Base-by-base conservation (phyloP, 495 filamentous ascomycete genomes). In the Chaetomidium leptoderma region DNA sequence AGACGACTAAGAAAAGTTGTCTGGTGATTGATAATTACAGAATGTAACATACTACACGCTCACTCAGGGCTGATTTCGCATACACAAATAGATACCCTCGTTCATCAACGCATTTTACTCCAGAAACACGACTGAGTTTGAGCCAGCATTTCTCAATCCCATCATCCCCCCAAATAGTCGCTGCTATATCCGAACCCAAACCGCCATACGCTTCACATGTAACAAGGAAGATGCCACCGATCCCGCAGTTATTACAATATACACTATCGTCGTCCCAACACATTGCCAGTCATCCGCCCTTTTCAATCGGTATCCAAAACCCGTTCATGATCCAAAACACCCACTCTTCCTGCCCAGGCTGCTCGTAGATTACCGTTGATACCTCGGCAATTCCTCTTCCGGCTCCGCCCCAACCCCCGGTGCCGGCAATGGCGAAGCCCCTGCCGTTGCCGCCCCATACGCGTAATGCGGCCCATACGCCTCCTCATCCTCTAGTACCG, bases 401-500 rank as follows among this genome's bases (percentile, higher is more conserved):
- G 19, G 46, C 60, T 19, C 52, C 8, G 46, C 36, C 0, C 16
- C 30, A 6, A 17, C 10, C 30, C 33, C 50, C 19, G 45, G 39
- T 17, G 49, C 39, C n/a, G 40, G 19, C 39, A 53, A 53, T n/a
- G 57, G 44, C 9, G 67, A 67, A 27, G 61, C 24, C 4, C 59
- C 66, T 17, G 58, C 40, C 24, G 4, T 57, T 9, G 68, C 63
- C 24, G 53, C 51, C 23, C 65, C 63, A 37, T 75, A 74, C 16
- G 66, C 39, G 54, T 70, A 74, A 60, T 63, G 58, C 26, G 39
- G 35, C 14, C 65, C 73, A 55, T 81, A 77, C 19, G 81, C 77
- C 30, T 83, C 82, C 32, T 85, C 80, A 19, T 85, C 84, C 10
- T 85, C 84, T n/a, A 91, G 72, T 19, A 82, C 72, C 1, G 90